Conservation (phyloP, 192 early-diverging fungal genomes). For the Linnemannia schmuckeri region DNA sequence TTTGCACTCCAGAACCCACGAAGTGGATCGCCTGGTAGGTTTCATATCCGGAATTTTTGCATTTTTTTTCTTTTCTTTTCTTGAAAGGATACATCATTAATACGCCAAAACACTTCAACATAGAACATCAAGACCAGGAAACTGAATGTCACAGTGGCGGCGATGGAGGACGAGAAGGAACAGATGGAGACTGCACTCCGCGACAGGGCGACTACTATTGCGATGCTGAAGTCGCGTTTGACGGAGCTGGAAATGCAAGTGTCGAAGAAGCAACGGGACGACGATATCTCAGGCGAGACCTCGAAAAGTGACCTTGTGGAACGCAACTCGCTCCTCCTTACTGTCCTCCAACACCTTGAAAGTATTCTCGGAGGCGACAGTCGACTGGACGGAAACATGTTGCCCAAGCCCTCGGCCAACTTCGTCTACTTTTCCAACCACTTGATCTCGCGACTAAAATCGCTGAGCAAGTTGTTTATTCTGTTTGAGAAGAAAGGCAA, state of each 20-base stretch:
- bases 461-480: slow-evolving; percentile 48
- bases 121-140: slow-evolving; percentile 47
- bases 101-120: not conserved
- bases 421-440: slow-evolving; percentile 56
- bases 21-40: slow-evolving; percentile 58
- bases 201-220: slow-evolving; percentile 51
- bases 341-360: slow-evolving; percentile 54
- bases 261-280: slow-evolving; percentile 30
- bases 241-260: slow-evolving; percentile 39
- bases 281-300: slow-evolving; percentile 10
- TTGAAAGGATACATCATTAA: not conserved
- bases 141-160: slow-evolving; percentile 41
- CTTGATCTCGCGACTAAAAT: slow-evolving; percentile 51
- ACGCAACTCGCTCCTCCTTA: slow-evolving; percentile 56
- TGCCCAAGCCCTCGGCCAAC: slow-evolving; percentile 57
- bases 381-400: slow-evolving; percentile 36
- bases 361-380: slow-evolving; percentile 54
- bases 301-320: slow-evolving; percentile 54
- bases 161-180: slow-evolving; percentile 42
- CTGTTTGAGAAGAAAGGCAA: slow-evolving; percentile 57
- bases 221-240: slow-evolving; percentile 50
- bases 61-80: not conserved
- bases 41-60: not conserved
- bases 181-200: slow-evolving; percentile 48
- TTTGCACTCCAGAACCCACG: slow-evolving; percentile 40